Conservation (phyloP, 1,284 basidiomycete species). For the Ustilago sp. region DNA sequence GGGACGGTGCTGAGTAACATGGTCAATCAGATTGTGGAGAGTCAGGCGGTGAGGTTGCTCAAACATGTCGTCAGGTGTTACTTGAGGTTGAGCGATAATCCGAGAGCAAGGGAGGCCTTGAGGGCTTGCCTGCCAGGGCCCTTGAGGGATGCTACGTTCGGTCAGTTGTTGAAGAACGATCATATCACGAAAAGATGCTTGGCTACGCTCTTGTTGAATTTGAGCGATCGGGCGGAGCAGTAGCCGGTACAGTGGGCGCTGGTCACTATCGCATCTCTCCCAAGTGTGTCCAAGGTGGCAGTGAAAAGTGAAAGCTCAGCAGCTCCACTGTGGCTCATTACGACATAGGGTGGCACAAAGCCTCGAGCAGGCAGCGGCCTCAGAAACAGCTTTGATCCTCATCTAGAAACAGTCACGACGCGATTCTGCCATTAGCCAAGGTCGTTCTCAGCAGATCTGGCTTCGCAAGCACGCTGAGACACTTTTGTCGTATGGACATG, state of each 20-base stretch:
- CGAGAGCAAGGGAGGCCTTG: slow-evolving; percentile 94
- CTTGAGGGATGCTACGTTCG: slow-evolving; percentile 93
- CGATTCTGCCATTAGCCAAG: too few species aligned
- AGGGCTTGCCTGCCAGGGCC: slow-evolving; percentile 97
- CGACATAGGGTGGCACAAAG: too few species aligned
- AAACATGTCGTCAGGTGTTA: slow-evolving; percentile 99
- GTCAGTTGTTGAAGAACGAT: slow-evolving; percentile 78
- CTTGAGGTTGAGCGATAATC: slow-evolving; percentile 92
- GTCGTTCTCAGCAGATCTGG: too few species aligned
- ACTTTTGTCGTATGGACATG: background rate
- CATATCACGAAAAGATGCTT: slow-evolving; percentile 78
- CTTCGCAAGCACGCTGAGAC: too few species aligned
- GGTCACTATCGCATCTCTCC: too few species aligned
- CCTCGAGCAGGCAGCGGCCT: too few species aligned
- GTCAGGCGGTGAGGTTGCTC: slow-evolving; percentile 92
- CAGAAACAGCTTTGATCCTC: too few species aligned
- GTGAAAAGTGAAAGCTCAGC: background rate
- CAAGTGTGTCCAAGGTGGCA: too few species aligned
- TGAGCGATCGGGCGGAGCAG: slow-evolving; percentile 73
- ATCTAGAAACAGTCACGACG: too few species aligned
- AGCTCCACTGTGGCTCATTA: too few species aligned
- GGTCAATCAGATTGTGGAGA: slow-evolving; percentile 85
- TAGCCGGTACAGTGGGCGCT: slow-evolving; percentile 3
- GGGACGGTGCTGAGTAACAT: slow-evolving; percentile 98
- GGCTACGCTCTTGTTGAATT: slow-evolving; percentile 91